These are phyloP conservation scores for Rhodotorula sphaerocarpa DNA, from an alignment of 768 basidiomycete genomes.

Conservation along the genomic window DNA sequence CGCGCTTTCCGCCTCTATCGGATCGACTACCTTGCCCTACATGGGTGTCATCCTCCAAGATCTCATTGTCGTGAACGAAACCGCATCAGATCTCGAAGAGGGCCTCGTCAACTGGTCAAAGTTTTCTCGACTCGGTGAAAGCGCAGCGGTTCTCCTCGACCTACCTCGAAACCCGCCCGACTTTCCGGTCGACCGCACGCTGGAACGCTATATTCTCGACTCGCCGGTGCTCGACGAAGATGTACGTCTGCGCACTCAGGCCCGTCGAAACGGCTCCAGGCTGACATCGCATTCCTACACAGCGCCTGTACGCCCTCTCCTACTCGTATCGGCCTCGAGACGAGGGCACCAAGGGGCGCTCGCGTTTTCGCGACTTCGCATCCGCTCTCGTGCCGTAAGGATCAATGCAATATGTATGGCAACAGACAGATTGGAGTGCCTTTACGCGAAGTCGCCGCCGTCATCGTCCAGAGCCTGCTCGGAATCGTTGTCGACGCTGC, in stretches of 20 bases:
- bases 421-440: too few species aligned
- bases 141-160: conserved; percentile 59
- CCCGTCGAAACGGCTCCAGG: too few species aligned
- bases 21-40: conserved; percentile 68
- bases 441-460: too few species aligned
- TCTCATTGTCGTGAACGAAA: conserved; percentile 76
- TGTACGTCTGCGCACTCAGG: background rate
- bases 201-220: conserved; percentile 34
- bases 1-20: conserved; percentile 75
- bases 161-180: conserved; percentile 29
- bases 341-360: background rate
- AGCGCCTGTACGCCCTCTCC: conserved; percentile 24
- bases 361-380: background rate
- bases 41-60: conserved; percentile 82
- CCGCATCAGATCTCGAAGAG: conserved; percentile 62
- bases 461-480: too few species aligned
- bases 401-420: background rate
- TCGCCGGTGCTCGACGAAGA: conserved; percentile 31
- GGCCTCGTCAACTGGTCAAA: conserved; percentile 93
- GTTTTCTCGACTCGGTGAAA: conserved; percentile 82
- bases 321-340: conserved; percentile 23
- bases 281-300: background rate
- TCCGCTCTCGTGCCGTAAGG: background rate
- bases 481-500: too few species aligned
- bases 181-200: conserved; percentile 21